Base-by-base conservation (phyloP, 345 rosid genomes). In the Microthlaspi erraticum region DNA sequence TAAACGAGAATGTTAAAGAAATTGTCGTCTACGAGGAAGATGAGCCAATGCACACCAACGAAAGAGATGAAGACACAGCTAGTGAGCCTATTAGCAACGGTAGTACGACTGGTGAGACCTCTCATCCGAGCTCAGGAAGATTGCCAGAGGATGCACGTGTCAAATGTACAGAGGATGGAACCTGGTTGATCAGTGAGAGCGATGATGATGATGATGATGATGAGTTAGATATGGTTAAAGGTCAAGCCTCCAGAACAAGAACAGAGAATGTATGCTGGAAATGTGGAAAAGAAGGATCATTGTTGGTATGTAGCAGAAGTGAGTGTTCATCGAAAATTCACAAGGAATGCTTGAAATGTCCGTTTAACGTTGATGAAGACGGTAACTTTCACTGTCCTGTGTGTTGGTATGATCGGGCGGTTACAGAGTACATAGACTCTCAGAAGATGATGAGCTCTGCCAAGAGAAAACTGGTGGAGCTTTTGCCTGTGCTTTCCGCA, bases 291-390 rank as follows among this genome's bases (percentile, higher is more conserved):
- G 55, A 56, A 55, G 79, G 79, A 56, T 56, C 53, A 1, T 63
- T 76, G 10, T 63, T 69, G 60, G 32, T 55, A 48, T 76, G 79
- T 63, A 63, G 71, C 66, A 63, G 66, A 31, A 56, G 60, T 16
- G 75, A 76, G 37, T 76, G 75, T 63, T 46, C 46, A 31, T 14
- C 53, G 1, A 76, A 69, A 49, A 66, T 76, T 62, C 75, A 76
- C 71, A 38, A 69, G 54, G 75, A 56, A 9, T 70, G 79, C 26
- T 56, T 56, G 75, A 63, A 56, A 1, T 48, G 65, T 61, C 45
- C 6, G 1, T 64, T 45, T 38, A 46, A 32, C 34, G 6, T 76
- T 41, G 75, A 76, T 14, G 61, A 62, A 56, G 41, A 63, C 0
- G 61, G 60, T 12, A 56, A 49, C 60, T 76, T 69, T 48, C 33